phyloP scores from a whole-genome alignment of 495 filamentous ascomycete genomes.

The Aspergillus campestris region DNA sequence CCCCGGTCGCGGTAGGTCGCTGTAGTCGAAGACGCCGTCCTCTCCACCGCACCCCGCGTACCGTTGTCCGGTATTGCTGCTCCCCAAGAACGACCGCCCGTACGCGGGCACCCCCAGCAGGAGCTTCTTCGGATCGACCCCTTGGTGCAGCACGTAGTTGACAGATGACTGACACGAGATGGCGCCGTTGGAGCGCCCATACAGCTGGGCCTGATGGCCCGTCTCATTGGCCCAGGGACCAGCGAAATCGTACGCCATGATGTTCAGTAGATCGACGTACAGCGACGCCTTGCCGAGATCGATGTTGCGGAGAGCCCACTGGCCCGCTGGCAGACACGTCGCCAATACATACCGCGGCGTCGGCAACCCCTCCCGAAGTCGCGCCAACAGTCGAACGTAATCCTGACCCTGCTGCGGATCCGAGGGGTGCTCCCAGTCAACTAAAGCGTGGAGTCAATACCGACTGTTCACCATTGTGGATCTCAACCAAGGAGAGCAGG shows the following conservation, averaged over 20 bases:
- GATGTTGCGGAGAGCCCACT: conserved; percentile 68
- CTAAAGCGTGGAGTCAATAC: conserved; percentile 28
- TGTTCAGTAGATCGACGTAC: conserved; percentile 70
- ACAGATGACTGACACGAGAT: conserved; percentile 61
- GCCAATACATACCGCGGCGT: conserved; percentile 65
- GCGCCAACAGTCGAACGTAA: conserved; percentile 63
- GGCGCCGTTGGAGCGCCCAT: conserved; percentile 44
- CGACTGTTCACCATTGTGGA: too few relatives aligned
- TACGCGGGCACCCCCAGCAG: conserved; percentile 74
- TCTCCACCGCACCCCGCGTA: conserved; percentile 61
- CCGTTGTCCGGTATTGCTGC: conserved; percentile 51
- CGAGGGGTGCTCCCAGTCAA: conserved; percentile 87
- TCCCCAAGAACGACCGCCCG: conserved; percentile 71
- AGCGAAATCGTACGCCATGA: conserved; percentile 85
- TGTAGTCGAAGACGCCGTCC: conserved; percentile 78
- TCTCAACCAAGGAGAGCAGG: too few relatives aligned
- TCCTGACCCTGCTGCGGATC: conserved; percentile 59
- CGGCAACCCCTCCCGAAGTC: conserved; percentile 63
- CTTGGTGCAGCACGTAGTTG: conserved; percentile 52
- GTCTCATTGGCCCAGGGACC: conserved; percentile 63
- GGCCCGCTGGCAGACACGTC: conserved; percentile 72
- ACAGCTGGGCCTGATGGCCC: conserved; percentile 77
- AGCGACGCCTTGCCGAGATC: conserved; percentile 54
- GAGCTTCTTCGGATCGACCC: conserved; percentile 66
- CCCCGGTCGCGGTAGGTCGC: conserved; percentile 62